Percentiles rank a stretch among this genome's conserved stretches.
Conservation (phyloP, 371 early-diverging fungal genomes). For the Mortierella sp. region DNA sequence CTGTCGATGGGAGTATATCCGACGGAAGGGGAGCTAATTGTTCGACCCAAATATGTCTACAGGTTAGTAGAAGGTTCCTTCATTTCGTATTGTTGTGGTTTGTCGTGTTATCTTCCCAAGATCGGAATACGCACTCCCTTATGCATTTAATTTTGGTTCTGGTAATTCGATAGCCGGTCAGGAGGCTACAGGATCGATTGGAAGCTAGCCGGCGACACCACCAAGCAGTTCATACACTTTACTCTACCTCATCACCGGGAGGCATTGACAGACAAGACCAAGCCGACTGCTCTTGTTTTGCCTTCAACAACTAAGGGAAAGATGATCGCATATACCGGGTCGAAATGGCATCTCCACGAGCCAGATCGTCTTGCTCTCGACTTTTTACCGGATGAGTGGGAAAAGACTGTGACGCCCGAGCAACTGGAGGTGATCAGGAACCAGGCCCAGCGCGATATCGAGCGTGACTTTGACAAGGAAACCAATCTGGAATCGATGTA, state of each 20-base stretch:
- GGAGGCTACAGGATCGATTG: slow-evolving; percentile 66
- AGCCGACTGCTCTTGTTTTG: slow-evolving; percentile 42
- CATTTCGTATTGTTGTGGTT: not conserved
- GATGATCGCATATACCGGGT: slow-evolving; percentile 74
- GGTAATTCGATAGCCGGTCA: slow-evolving; percentile 18
- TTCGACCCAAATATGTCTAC: slow-evolving; percentile 21
- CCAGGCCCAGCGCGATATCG: slow-evolving; percentile 58
- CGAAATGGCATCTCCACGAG: slow-evolving; percentile 71
- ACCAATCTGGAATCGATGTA: slow-evolving; percentile 69
- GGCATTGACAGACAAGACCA: slow-evolving; percentile 47
- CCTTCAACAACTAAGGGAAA: slow-evolving; percentile 75
- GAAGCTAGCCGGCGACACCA: slow-evolving; percentile 55
- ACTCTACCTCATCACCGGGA: slow-evolving; percentile 72
- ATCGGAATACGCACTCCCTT: not conserved
- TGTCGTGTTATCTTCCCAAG: not conserved
- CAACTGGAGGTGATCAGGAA: slow-evolving; percentile 56
- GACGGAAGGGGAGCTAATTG: slow-evolving; percentile 57
- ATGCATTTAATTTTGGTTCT: not conserved
- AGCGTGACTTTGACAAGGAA: slow-evolving; percentile 59
- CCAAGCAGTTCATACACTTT: slow-evolving; percentile 42
- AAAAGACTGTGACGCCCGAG: slow-evolving; percentile 60
- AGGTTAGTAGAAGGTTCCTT: slow-evolving; percentile 15
- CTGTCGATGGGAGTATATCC: slow-evolving; percentile 65
- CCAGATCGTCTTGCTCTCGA: slow-evolving; percentile 33
- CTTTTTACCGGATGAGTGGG: slow-evolving; percentile 42